Evolutionary conservation across 371 early-diverging fungal genomes (phyloP).

Genomic region (Mucor circinelloides): DNA sequence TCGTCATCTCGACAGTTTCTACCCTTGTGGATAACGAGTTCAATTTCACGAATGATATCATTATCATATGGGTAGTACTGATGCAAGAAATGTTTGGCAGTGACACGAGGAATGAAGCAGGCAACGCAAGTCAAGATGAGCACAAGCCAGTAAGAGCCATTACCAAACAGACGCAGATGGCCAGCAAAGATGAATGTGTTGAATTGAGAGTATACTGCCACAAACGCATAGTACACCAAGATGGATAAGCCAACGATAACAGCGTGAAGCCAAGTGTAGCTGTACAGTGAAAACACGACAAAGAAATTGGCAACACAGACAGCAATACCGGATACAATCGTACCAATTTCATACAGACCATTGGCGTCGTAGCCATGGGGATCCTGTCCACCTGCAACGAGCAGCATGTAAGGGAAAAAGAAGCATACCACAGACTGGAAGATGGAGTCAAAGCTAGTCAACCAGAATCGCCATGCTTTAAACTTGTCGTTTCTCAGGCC

Average conservation of each 20-base stretch:
- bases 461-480: conserved; percentile 82
- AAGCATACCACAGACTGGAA: conserved; percentile 90
- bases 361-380: conserved; percentile 60
- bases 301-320: conserved; percentile 84
- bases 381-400: conserved; percentile 51
- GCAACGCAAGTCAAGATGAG: conserved; percentile 51
- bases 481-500: conserved; percentile 87
- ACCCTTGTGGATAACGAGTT: conserved; percentile 26
- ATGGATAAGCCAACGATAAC: conserved; percentile 61
- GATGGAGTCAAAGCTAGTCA: conserved; percentile 81
- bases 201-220: conserved; percentile 50
- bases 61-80: conserved; percentile 64
- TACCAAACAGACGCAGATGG: conserved; percentile 49
- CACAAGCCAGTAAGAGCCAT: conserved; percentile 57
- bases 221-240: conserved; percentile 50
- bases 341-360: conserved; percentile 77
- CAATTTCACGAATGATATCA: conserved; percentile 66
- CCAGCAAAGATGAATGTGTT: conserved; percentile 45
- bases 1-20: neutral
- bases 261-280: conserved; percentile 78
- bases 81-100: conserved; percentile 46
- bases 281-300: conserved; percentile 73
- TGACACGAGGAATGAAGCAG: conserved; percentile 56
- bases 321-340: conserved; percentile 73
- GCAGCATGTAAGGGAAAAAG: conserved; percentile 68